phyloP scores from a whole-genome alignment of 1,139 yeast species.

The Sugiyamaella japonica region DNA sequence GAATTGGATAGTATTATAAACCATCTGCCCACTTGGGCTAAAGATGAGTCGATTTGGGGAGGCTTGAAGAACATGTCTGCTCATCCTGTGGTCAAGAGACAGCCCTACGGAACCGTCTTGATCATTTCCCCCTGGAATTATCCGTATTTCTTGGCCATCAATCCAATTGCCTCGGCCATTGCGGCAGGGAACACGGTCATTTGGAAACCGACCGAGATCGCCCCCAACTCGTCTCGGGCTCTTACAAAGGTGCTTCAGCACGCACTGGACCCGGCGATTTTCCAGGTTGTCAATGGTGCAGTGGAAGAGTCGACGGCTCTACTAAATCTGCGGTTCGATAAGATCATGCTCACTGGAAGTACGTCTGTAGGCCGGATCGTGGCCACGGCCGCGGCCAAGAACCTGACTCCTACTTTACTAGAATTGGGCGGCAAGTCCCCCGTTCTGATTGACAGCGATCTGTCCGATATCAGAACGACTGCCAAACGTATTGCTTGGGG shows the following conservation, averaged over 20 bases:
- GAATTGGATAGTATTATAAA: constrained; percentile 65
- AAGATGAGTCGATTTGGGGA: constrained; percentile 50
- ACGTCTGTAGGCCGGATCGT: constrained; percentile 73
- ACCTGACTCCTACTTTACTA: constrained; percentile 74
- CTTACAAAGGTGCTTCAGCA: constrained; percentile 56
- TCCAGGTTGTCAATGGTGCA: constrained; percentile 72
- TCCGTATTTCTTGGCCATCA: constrained; percentile 65
- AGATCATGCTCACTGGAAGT: constrained; percentile 86
- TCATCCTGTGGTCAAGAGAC: constrained; percentile 56
- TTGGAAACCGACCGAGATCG: constrained; percentile 75
- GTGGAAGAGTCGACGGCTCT: constrained; percentile 67
- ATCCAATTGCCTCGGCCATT: constrained; percentile 76
- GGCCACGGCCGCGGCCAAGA: constrained; percentile 79
- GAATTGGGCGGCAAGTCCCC: constrained; percentile 97
- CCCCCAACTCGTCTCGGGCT: constrained; percentile 61
- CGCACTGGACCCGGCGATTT: constrained; percentile 55
- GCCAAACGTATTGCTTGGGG: constrained; percentile 77
- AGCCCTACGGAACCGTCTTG: constrained; percentile 75
- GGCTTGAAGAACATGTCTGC: constrained; percentile 51
- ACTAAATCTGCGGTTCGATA: constrained; percentile 69
- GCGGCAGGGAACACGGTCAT: constrained; percentile 87
- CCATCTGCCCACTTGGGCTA: constrained; percentile 61
- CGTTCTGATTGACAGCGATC: constrained; percentile 57
- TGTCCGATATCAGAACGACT: constrained; percentile 49
- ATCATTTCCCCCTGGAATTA: constrained; percentile 86